A percentile compares a stretch with the other conserved stretches of the same genome.
Evolutionary conservation across 2,329 filamentous ascomycete species (phyloP).

Genomic region (Xylariaceae sp.): DNA sequence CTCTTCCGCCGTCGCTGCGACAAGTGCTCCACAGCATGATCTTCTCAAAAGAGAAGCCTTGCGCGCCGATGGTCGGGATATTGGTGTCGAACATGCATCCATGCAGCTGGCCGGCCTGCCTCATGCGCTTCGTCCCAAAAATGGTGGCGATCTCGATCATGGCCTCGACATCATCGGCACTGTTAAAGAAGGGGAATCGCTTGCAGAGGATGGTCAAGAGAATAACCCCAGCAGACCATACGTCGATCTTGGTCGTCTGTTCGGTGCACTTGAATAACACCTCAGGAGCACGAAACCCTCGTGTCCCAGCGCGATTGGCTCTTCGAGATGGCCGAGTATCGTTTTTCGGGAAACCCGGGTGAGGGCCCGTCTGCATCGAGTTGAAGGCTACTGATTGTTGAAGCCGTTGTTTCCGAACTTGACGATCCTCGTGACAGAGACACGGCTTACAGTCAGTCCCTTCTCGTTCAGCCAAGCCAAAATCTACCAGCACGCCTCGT

Average conservation of each 20-base stretch:
- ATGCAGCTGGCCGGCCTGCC: slow-evolving; percentile 73
- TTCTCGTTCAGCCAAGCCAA: slow-evolving; percentile 87
- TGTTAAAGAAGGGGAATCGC: slow-evolving; percentile 98
- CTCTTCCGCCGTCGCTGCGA: slow-evolving; percentile 57
- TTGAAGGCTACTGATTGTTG: slow-evolving; percentile 48
- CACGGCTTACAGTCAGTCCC: slow-evolving; percentile 76
- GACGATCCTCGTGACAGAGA: slow-evolving; percentile 65
- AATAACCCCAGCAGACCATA: slow-evolving; percentile 97
- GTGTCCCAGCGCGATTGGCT: slow-evolving; percentile 89
- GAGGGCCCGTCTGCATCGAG: slow-evolving; percentile 48
- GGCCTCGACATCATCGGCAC: slow-evolving; percentile 94
- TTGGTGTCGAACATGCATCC: slow-evolving; percentile 90
- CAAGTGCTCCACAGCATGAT: slow-evolving; percentile 94
- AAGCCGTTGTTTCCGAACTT: slow-evolving; percentile 58
- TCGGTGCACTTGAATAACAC: slow-evolving; percentile 96
- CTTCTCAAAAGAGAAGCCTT: slow-evolving; percentile 84
- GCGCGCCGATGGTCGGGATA: slow-evolving; percentile 82
- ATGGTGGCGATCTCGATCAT: slow-evolving; percentile 97
- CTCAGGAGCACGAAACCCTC: slow-evolving; percentile 93
- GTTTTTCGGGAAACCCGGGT: slow-evolving; percentile 77
- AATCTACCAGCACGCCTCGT: slow-evolving; percentile 93
- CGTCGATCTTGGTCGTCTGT: slow-evolving; percentile 89
- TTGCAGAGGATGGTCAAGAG: slow-evolving; percentile 89
- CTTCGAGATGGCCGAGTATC: slow-evolving; percentile 83
- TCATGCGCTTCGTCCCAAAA: slow-evolving; percentile 84